Evolutionary conservation across 2,329 filamentous ascomycete genomes (phyloP), one percentile per base, ranked within the genome.

Genomic region (Trichothecium sympodiale): DNA sequence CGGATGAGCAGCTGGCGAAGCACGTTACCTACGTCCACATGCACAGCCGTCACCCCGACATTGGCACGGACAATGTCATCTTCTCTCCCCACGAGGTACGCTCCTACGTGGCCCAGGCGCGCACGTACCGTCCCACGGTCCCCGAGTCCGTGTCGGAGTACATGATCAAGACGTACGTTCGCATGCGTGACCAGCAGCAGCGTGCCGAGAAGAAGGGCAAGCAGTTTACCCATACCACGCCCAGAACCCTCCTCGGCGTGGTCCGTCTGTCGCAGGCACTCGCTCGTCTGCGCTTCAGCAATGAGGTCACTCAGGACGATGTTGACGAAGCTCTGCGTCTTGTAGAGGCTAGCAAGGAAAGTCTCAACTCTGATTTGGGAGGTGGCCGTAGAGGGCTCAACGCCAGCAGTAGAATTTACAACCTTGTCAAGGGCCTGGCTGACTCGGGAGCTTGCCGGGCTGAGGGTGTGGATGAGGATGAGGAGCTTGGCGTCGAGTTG

Each of bases 11-110:
- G 60, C 76, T 98, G 16, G 91, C 91, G 42, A 85, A 84, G 60
- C 91, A 98, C 69, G 91, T 98, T 45, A 82, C 91, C 23, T 84
- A 87, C 54, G 91, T 98, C 34, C 91, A 98, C 65, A 98, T 96
- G 82, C 79, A 96, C 68, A 91, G 83, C 62, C 79, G 77, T 37
- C 91, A 98, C 57, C 91, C 91, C 0, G 86, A 94, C 47, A 71
- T 76, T 12, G 69, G 59, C 48, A 60, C 56, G 26, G 62, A 67
- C 48, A 55, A 62, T 31, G 61, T 91, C n/a, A 75, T 95, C 46
- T 95, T 98, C 62, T 79, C 79, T 2, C 91, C 91, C 0, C 77
- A 88, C 46, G 91, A 98, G 61, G 89, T 98, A 34, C 84, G 91
- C 38, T 87, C 94, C 47, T 98, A 94, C 66, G 84, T 98, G 40